Evolutionary conservation across 2,329 filamentous ascomycete species (phyloP).

Genomic region (Pseudogymnoascus sp.): DNA sequence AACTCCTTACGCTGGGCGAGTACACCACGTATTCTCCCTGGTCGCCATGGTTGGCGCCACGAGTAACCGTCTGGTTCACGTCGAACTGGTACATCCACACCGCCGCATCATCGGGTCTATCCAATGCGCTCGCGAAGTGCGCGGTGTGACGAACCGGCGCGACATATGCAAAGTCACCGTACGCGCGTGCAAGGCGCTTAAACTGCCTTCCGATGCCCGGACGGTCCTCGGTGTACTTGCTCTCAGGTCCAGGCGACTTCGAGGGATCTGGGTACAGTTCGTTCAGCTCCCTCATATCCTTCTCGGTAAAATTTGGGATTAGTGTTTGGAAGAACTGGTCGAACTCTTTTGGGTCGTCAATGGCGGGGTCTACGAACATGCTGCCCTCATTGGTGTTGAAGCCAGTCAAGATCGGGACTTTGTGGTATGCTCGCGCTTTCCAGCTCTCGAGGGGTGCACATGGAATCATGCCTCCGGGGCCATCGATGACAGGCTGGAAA

Average conservation of each 20-base stretch:
- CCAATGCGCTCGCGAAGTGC: conserved; percentile 30
- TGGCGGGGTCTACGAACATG: conserved; percentile 49
- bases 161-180: conserved; percentile 59
- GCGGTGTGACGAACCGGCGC: conserved; percentile 57
- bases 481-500: conserved; percentile 64
- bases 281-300: conserved; percentile 50
- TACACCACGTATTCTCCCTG: conserved; percentile 40
- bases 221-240: conserved; percentile 35
- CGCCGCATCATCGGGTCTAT: conserved; percentile 19
- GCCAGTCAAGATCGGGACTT: conserved; percentile 59
- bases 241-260: conserved; percentile 26
- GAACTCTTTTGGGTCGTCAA: conserved; percentile 46
- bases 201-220: conserved; percentile 46
- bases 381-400: conserved; percentile 66
- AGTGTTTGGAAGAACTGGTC: conserved; percentile 53
- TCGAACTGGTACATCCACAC: conserved; percentile 57
- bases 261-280: conserved; percentile 55
- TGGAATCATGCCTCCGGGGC: conserved; percentile 45
- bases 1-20: conserved; percentile 20
- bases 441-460: conserved; percentile 53
- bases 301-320: conserved; percentile 47
- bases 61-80: conserved; percentile 29
- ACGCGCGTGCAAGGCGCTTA: conserved; percentile 51
- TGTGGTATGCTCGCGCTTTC: conserved; percentile 44
- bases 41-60: conserved; percentile 37